phyloP scores from a whole-genome alignment of 2,329 filamentous ascomycete species.

The Colletotrichum gigasporum region DNA sequence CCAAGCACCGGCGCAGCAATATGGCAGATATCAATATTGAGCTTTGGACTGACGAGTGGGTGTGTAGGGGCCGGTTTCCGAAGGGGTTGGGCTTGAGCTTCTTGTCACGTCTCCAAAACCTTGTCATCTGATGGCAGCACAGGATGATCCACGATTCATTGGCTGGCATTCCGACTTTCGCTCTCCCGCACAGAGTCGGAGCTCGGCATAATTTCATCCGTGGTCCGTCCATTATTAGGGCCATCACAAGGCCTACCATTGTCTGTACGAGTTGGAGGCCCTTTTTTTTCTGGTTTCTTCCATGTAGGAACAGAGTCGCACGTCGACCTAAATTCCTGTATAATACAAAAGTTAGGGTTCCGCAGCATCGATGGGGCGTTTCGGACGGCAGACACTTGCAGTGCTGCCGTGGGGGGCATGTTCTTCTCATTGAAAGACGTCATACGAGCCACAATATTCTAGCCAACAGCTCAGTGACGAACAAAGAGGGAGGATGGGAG shows the following conservation, averaged over 20 bases:
- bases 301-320: not conserved
- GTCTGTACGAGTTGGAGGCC: not conserved
- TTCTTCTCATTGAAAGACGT: not conserved
- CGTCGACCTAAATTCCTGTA: conserved; percentile 15
- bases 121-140: too few species aligned
- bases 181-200: too few species aligned
- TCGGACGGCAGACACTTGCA: conserved; percentile 2
- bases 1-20: conserved; percentile 45
- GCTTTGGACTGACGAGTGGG: conserved; percentile 16
- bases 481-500: not conserved
- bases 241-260: not conserved
- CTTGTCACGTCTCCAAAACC: too few species aligned
- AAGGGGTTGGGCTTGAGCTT: conserved; percentile 23
- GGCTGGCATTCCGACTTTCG: too few species aligned
- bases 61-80: conserved; percentile 23
- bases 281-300: not conserved
- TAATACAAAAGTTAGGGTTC: conserved; percentile 22
- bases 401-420: not conserved
- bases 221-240: too few species aligned
- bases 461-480: not conserved
- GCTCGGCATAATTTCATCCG: too few species aligned
- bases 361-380: conserved; percentile 25
- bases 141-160: too few species aligned
- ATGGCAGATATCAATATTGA: conserved; percentile 47
- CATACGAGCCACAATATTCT: not conserved